Percentiles rank a stretch among this genome's conserved stretches.
These are phyloP conservation scores for Phoenix dactylifera DNA, from an alignment of 176 grass and related monocot genomes.

Conservation along the genomic window DNA sequence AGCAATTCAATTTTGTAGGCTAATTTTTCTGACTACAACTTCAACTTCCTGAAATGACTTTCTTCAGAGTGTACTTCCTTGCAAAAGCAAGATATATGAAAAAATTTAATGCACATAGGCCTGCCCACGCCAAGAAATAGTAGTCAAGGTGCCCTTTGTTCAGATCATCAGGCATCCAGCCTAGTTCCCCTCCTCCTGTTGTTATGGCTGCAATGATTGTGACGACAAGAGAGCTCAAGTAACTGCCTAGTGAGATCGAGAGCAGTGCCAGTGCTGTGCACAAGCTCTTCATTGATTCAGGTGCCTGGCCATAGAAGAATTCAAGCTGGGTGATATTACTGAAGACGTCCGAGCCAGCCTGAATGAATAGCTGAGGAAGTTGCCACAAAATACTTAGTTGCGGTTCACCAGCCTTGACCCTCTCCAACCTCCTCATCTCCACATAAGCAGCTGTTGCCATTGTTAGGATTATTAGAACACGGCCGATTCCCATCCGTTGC, in stretches of 20 bases:
- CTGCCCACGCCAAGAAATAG: slow-evolving; percentile 54
- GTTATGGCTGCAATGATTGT: slow-evolving; percentile 39
- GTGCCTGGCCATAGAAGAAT: slow-evolving; percentile 79
- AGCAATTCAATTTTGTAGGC: background rate
- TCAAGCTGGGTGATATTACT: slow-evolving; percentile 60
- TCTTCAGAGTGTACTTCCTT: slow-evolving; percentile 62
- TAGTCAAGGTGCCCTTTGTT: slow-evolving; percentile 77
- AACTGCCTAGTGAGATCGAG: slow-evolving; percentile 57
- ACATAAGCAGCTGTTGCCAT: slow-evolving; percentile 42
- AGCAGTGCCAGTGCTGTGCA: slow-evolving; percentile 69
- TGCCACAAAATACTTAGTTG: slow-evolving; percentile 57
- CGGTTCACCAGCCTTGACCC: slow-evolving; percentile 14
- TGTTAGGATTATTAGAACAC: slow-evolving; percentile 38
- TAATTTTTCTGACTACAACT: slow-evolving; percentile 1
- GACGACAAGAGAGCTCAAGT: slow-evolving; percentile 69
- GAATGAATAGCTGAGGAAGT: slow-evolving; percentile 51
- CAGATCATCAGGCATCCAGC: slow-evolving; percentile 78
- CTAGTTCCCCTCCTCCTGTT: slow-evolving; percentile 16
- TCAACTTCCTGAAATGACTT: slow-evolving; percentile 17
- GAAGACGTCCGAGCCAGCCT: slow-evolving; percentile 56
- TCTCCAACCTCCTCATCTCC: slow-evolving; percentile 43
- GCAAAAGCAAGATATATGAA: slow-evolving; percentile 42
- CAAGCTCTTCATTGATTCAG: slow-evolving; percentile 79
- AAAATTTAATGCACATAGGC: slow-evolving; percentile 53
- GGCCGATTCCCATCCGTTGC: slow-evolving; percentile 63